A percentile compares a stretch with the other conserved stretches of the same genome.
These are phyloP conservation scores for Ceratocystis harringtonii DNA, from an alignment of 2,329 filamentous ascomycete species.

Conservation along the genomic window DNA sequence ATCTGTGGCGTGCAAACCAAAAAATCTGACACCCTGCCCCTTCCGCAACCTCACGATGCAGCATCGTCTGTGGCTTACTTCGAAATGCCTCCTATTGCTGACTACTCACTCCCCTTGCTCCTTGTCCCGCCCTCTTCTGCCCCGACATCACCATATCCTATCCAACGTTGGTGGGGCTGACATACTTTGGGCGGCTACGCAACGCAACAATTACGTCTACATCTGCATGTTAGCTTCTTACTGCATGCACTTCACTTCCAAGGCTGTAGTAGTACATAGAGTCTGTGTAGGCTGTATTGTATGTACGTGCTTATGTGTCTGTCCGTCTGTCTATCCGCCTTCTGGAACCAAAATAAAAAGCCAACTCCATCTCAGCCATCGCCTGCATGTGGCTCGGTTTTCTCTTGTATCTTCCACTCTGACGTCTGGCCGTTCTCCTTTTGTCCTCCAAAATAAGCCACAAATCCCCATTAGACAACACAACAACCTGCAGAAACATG, in stretches of 20 bases:
- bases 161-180: background rate
- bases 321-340: background rate
- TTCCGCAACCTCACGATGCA: no score
- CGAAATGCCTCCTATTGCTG: no score
- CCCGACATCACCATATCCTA: background rate
- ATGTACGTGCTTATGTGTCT: background rate
- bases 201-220: background rate
- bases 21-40: no score
- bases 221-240: background rate
- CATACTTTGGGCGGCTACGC: background rate
- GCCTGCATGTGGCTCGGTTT: no score
- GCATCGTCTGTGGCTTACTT: no score
- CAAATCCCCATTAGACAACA: background rate
- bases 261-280: background rate
- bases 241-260: background rate
- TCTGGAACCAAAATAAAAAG: background rate
- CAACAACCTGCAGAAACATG: background rate
- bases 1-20: no score
- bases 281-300: background rate
- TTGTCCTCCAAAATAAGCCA: no score
- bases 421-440: no score
- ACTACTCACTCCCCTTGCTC: background rate
- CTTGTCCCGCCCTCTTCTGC: background rate
- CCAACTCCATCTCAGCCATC: background rate
- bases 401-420: no score